Conservation (phyloP, 352 stramenopile species). For the Globisporangium perplexum region DNA sequence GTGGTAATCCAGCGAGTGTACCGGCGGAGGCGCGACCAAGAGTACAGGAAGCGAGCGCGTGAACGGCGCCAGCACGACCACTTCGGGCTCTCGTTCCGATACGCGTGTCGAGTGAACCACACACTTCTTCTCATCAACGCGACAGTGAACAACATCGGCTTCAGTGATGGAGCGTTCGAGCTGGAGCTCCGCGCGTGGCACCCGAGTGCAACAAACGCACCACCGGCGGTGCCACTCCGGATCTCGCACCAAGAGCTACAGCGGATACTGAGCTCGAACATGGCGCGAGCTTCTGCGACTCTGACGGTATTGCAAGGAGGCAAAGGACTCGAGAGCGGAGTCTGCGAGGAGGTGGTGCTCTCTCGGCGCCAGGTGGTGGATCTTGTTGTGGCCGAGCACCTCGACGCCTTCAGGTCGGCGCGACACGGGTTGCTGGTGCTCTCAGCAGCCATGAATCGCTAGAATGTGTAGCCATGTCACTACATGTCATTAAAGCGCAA, state of each 20-base stretch:
- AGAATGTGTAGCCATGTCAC: too few relatives aligned
- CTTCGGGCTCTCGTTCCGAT: constrained; percentile 16
- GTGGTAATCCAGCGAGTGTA: constrained; percentile 23
- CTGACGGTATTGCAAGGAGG: too few relatives aligned
- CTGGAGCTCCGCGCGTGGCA: constrained; percentile 17
- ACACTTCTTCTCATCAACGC: constrained; percentile 20
- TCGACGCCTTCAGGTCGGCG: constrained; percentile 30
- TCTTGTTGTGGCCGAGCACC: constrained; percentile 16
- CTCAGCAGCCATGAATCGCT: too few relatives aligned
- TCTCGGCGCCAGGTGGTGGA: constrained; percentile 16
- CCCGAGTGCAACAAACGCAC: constrained; percentile 10
- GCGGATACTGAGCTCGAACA: background rate
- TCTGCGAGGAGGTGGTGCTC: too few relatives aligned
- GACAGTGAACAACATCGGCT: constrained; percentile 23
- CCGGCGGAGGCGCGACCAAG: constrained; percentile 6
- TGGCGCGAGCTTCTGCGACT: too few relatives aligned
- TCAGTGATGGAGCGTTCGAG: constrained; percentile 16
- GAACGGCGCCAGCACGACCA: constrained; percentile 3
- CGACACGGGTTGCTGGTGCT: constrained; percentile 26
- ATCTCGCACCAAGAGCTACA: constrained; percentile 15
- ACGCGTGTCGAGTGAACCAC: constrained; percentile 19
- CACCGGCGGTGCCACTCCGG: constrained; percentile 14
- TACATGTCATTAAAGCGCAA: too few relatives aligned
- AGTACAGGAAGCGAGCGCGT: constrained; percentile 5
- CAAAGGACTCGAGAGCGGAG: too few relatives aligned